Evolutionary conservation across 176 grass and related monocot species (phyloP), one percentile per base, ranked within the genome.

Genomic region (Aechmea fasciata): DNA sequence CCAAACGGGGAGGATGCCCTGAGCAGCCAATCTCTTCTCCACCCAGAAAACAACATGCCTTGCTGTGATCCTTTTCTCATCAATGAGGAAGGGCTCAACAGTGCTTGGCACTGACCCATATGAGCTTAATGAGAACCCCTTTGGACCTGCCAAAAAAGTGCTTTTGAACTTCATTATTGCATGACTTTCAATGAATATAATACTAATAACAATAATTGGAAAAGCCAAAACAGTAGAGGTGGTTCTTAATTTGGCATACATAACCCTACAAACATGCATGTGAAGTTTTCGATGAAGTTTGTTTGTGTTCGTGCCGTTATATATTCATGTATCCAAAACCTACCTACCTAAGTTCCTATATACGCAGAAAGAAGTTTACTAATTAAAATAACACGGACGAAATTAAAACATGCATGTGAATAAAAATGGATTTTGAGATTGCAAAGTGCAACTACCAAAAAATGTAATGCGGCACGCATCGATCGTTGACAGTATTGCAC

Each of bases 11-110:
- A 96, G 80, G 57, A 97, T 87, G 14, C 94, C 94, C 78, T 97
- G 94, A 63, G 89, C 89, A 55, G 94, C 82, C 76, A 97, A 75
- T 81, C 94, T 85, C 75, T 97, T 97, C 57, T 81, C 76, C 15
- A 97, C 86, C 93, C 93, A 97, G 80, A 97, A 97, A 48, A 87
- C 89, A 41, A 96, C 83, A 52, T 77, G 77, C 76, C 79, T 80
- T 14, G 77, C 11, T 17, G 83, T 82, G 51, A 91, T 68, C 80
- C 77, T 96, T 74, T 87, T 96, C 79, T 96, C 92, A 13, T 96
- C 92, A 53, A 96, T 81, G 2, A 87, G 77, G 73, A 97, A 97
- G 2, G 94, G 94, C 69, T 97, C 94, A 47, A 97, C 83, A 12
- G 94, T 97, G 75, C 89, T 97, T 9, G 84, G 84, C 48, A 72